Evolutionary conservation across 2,329 filamentous ascomycete genomes (phyloP), one percentile per base, ranked within the genome.

Genomic region (Fusarium concolor): DNA sequence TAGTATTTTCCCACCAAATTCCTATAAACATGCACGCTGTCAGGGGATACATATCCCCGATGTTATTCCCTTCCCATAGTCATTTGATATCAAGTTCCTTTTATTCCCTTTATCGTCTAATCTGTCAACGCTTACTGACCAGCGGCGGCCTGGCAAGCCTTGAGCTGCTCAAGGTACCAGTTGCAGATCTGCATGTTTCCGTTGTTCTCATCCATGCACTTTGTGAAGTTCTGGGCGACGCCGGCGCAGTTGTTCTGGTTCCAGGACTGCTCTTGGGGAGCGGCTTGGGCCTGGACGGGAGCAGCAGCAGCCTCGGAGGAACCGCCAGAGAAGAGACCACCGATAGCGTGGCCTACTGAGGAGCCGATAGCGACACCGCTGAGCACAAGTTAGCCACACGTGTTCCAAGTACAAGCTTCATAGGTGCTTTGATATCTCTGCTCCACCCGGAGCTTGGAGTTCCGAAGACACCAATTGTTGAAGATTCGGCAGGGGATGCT

Each of bases 81-180:
- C 37, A 43, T 31, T 31, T 31, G 29, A 31, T 62, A 38, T 43
- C 43, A 41, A 38, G 22, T 47, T n/a, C 57, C 64, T 69, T 41
- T 64, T 41, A 29, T 54, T 38, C 31, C 43, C 44, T 28, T n/a
- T 39, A 38, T 28, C 26, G 28, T 44, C 50, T 37, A 29, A 24
- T 17, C 24, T 22, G 22, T 46, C 35, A 31, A 42, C 29, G 44
- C 78, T 71, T 89, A 93, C 83, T 93, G 88, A 80, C 85, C 88
- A 56, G 92, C 90, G 73, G 92, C 92, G 70, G 87, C 83, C 85
- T 95, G 92, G 86, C 92, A 95, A 57, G 92, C 91, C 86, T 94
- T 95, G 81, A 99, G 86, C 87, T 99, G 95, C 80, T 99, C 96
- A 75, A 99, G 84, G 81, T 99, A 99, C 94, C 95, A 99, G 72